Evolutionary conservation across 1,284 basidiomycete species (phyloP).

Genomic region (Termitomyces sp.): DNA sequence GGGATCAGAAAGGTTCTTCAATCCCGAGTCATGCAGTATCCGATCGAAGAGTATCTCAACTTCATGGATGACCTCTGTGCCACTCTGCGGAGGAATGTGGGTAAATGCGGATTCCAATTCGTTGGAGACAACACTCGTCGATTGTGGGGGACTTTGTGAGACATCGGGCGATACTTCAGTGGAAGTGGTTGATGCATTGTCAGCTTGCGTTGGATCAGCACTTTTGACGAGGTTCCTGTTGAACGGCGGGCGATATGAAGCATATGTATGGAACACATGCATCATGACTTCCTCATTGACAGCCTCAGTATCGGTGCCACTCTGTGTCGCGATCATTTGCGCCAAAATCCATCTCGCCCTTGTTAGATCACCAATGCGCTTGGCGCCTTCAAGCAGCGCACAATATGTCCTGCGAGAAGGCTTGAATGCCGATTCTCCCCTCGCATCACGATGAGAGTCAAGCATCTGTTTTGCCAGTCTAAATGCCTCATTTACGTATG

Average conservation of each 20-base stretch:
- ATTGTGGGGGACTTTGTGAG: background rate
- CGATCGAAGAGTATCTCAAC: slow-evolving; percentile 65
- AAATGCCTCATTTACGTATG: slow-evolving; percentile 74
- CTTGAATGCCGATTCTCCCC: slow-evolving; percentile 47
- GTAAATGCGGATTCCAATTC: slow-evolving; percentile 36
- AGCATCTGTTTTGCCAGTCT: slow-evolving; percentile 80
- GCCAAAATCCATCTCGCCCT: slow-evolving; percentile 89
- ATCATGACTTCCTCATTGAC: slow-evolving; percentile 76
- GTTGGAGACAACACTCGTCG: slow-evolving; percentile 1
- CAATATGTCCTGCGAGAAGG: slow-evolving; percentile 74
- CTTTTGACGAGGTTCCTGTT: slow-evolving; percentile 41
- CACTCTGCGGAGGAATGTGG: slow-evolving; percentile 69
- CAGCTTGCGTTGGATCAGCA: slow-evolving; percentile 17
- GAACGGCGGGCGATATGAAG: slow-evolving; percentile 73
- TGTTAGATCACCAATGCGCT: slow-evolving; percentile 78
- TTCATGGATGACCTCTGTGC: slow-evolving; percentile 72
- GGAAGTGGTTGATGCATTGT: slow-evolving; percentile 6
- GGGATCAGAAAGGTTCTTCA: slow-evolving; percentile 9
- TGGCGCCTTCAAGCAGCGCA: slow-evolving; percentile 86
- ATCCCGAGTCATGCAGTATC: slow-evolving; percentile 49
- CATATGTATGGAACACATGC: slow-evolving; percentile 87
- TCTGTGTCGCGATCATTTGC: slow-evolving; percentile 60
- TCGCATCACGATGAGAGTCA: slow-evolving; percentile 62
- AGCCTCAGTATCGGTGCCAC: slow-evolving; percentile 16
- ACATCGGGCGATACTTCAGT: background rate